Percentiles rank a stretch among this genome's conserved stretches.
These are phyloP conservation scores for Xylariomycetidae sp. DNA, from an alignment of 2,329 filamentous ascomycete species.

Conservation along the genomic window DNA sequence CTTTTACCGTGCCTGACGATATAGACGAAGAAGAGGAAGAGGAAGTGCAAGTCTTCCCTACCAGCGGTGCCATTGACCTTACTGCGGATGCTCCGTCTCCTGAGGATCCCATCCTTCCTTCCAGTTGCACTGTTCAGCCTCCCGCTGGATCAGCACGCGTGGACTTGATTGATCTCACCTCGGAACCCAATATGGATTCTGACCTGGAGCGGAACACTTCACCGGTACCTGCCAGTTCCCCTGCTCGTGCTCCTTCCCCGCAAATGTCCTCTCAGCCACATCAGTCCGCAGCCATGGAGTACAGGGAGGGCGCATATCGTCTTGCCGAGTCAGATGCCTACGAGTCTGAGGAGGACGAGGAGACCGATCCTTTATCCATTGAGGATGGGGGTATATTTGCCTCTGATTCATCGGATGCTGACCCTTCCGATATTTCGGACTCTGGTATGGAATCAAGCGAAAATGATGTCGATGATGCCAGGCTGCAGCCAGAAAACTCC, in stretches of 20 bases:
- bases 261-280: no score
- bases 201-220: conserved; percentile 8
- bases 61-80: conserved; percentile 14
- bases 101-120: background rate
- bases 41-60: conserved; percentile 8
- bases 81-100: conserved; percentile 11
- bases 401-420: no score
- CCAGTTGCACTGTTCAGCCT: conserved; percentile 1
- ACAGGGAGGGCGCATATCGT: no score
- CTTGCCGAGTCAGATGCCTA: no score
- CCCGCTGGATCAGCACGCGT: background rate
- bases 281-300: no score
- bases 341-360: no score
- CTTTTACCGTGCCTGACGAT: conserved; percentile 39
- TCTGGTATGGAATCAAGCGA: no score
- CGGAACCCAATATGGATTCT: conserved; percentile 13
- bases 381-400: no score
- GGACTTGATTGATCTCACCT: conserved; percentile 19
- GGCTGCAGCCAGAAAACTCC: no score
- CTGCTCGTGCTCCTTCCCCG: background rate
- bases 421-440: no score
- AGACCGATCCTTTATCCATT: no score
- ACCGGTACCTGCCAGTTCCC: background rate
- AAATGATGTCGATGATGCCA: no score
- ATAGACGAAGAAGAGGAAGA: conserved; percentile 23